Evolutionary conservation across 2,329 filamentous ascomycete genomes (phyloP).

Genomic region (Fusarium poae): DNA sequence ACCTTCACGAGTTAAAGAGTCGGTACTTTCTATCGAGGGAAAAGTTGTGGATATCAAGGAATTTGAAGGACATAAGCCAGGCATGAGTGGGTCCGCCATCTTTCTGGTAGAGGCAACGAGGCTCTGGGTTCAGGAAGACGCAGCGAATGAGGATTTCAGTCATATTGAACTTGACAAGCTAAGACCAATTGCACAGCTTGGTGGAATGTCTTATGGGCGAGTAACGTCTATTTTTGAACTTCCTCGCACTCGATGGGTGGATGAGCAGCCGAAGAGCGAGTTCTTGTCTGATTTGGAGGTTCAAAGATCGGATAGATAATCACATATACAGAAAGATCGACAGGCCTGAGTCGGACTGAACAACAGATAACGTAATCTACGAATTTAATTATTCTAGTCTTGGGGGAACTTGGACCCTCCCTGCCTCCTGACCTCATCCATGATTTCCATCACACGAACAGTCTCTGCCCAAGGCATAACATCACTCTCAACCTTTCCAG

Average conservation of each 20-base stretch:
- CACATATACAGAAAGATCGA: too few species aligned
- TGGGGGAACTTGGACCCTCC: slow-evolving; percentile 50
- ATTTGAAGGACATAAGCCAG: slow-evolving; percentile 80
- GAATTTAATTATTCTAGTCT: slow-evolving; percentile 24
- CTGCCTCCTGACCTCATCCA: slow-evolving; percentile 61
- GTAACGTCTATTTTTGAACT: slow-evolving; percentile 79
- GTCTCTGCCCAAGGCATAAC: slow-evolving; percentile 63
- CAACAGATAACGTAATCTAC: not conserved
- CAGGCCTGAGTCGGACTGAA: not conserved
- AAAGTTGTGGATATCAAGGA: slow-evolving; percentile 80
- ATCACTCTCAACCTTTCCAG: slow-evolving; percentile 54
- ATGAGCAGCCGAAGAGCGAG: not conserved
- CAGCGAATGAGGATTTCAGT: slow-evolving; percentile 80
- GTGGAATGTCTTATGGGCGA: slow-evolving; percentile 87
- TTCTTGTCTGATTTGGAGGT: not conserved
- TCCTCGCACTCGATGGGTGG: slow-evolving; percentile 50
- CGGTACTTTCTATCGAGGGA: slow-evolving; percentile 86
- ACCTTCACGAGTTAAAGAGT: slow-evolving; percentile 81
- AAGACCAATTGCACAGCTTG: slow-evolving; percentile 82
- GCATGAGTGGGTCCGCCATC: slow-evolving; percentile 79
- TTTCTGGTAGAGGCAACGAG: slow-evolving; percentile 84
- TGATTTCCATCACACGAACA: slow-evolving; percentile 59
- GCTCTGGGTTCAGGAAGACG: slow-evolving; percentile 92
- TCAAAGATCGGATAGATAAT: too few species aligned
- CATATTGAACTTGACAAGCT: slow-evolving; percentile 82